Evolutionary conservation across 176 grass and related monocot genomes (phyloP), one percentile per base, ranked within the genome.

Genomic region (Bolboschoenus planiculmis): DNA sequence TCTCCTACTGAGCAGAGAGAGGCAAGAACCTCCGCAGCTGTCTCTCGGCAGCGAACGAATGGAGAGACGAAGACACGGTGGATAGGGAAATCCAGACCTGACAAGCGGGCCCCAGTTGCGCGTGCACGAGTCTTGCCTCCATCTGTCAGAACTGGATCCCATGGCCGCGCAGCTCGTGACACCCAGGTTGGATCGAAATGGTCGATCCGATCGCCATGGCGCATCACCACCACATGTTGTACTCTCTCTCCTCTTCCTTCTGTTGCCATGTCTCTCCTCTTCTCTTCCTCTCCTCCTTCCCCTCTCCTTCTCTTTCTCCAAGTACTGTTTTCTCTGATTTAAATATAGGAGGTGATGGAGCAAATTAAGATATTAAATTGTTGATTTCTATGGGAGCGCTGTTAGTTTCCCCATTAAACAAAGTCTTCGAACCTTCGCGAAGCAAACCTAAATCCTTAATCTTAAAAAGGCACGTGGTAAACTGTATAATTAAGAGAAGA

Each of bases 51-150:
- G 24, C 84, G 76, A 55, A 86, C 47, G 29, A 86, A 86, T 2
- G 84, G 84, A 20, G 84, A 86, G 74, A 86, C 84, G 40, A 86
- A 10, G 43, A 86, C 58, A 54, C 76, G 84, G 23, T 86, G 76
- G 14, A 86, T 57, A 35, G 59, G 76, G 75, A 71, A 57, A 39
- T 68, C 59, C 5, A 86, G 8, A 20, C 11, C 43, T 40, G 75
- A 51, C 46, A 86, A 43, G 10, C 76, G 40, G 75, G 62, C 64
- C 4, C 84, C 84, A 20, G 39, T 70, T 2, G 59, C 65, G 21
- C 20, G 64, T 15, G 84, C 84, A 1, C 84, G 73, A 75, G 64
- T 18, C 84, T 70, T 79, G 27, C 84, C 84, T 0, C 14, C n/a
- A 16, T 81, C 60, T 26, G 59, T 86, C 75, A 86, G 59, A 63